Evolutionary conservation across 441 rosid species (phyloP).

Genomic region (California macrophylla): DNA sequence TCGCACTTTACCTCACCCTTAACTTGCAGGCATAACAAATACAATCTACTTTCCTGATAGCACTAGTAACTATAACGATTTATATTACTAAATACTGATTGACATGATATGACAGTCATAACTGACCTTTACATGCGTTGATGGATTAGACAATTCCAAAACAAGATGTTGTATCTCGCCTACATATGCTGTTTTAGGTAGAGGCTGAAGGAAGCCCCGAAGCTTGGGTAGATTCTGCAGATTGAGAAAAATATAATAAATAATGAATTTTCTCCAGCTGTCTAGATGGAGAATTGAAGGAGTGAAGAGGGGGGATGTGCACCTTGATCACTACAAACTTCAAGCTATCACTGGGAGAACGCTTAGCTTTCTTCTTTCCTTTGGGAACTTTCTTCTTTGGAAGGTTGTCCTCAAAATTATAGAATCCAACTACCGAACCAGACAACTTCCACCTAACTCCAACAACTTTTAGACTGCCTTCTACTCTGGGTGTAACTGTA

Average conservation of each 20-base stretch:
- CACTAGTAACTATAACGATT: background rate
- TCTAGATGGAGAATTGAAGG: conserved; percentile 13
- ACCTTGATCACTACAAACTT: conserved; percentile 87
- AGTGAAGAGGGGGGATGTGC: conserved; percentile 4
- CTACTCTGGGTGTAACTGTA: conserved; percentile 67
- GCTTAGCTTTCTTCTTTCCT: conserved; percentile 47
- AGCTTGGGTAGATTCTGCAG: conserved; percentile 82
- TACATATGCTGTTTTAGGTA: conserved; percentile 60
- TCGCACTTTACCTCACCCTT: background rate
- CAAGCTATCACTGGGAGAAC: conserved; percentile 42
- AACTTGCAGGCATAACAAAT: background rate
- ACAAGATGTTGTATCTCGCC: conserved; percentile 72
- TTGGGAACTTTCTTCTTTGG: conserved; percentile 40
- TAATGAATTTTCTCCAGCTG: conserved; percentile 10
- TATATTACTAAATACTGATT: background rate
- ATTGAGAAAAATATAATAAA: conserved; percentile 9
- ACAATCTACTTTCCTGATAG: background rate
- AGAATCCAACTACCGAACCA: conserved; percentile 64
- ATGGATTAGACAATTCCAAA: conserved; percentile 62
- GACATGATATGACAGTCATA: conserved; percentile 8
- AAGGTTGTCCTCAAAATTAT: conserved; percentile 48
- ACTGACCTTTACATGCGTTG: conserved; percentile 70
- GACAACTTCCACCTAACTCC: conserved; percentile 93
- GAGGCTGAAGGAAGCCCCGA: conserved; percentile 54
- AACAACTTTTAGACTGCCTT: conserved; percentile 76